A percentile compares a stretch with the other conserved stretches of the same genome.
These are phyloP conservation scores for Dendryphion nanum DNA, from an alignment of 2,329 filamentous ascomycete species.

Conservation along the genomic window DNA sequence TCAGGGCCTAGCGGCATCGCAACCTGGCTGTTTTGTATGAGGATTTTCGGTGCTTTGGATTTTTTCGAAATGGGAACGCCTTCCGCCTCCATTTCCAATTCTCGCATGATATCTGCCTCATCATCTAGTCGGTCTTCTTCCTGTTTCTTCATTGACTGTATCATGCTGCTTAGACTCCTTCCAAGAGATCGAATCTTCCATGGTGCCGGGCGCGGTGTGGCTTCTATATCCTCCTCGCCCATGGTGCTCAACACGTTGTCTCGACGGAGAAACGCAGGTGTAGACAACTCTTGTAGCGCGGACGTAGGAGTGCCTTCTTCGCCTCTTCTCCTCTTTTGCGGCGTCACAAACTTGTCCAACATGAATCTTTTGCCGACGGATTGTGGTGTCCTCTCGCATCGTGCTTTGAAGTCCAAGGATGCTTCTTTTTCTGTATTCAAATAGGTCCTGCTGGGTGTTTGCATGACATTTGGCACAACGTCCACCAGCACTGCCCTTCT, in stretches of 20 bases:
- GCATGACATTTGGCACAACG: slow-evolving; percentile 31
- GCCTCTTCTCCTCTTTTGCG: slow-evolving; percentile 48
- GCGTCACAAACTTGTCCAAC: slow-evolving; percentile 63
- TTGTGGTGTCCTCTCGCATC: slow-evolving; percentile 46
- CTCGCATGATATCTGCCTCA: slow-evolving; percentile 71
- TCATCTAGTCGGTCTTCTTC: slow-evolving; percentile 58
- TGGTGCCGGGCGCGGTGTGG: slow-evolving; percentile 34
- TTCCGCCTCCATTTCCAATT: slow-evolving; percentile 57
- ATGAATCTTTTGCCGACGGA: slow-evolving; percentile 60
- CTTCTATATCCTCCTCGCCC: slow-evolving; percentile 51
- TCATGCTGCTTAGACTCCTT: slow-evolving; percentile 70
- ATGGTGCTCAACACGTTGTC: slow-evolving; percentile 52
- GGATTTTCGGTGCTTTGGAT: slow-evolving; percentile 28
- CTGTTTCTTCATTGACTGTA: slow-evolving; percentile 67
- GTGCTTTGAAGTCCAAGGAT: slow-evolving; percentile 26
- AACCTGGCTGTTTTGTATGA: slow-evolving; percentile 45
- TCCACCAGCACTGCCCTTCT: slow-evolving; percentile 26
- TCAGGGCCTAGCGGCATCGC: slow-evolving; percentile 48
- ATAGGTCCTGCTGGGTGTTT: slow-evolving; percentile 40
- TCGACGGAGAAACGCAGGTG: slow-evolving; percentile 68
- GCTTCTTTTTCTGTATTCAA: slow-evolving; percentile 23
- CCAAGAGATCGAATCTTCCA: slow-evolving; percentile 53
- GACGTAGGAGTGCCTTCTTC: slow-evolving; percentile 38
- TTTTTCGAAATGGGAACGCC: slow-evolving; percentile 23
- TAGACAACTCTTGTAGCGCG: slow-evolving; percentile 54